phyloP scores from a whole-genome alignment of 106 monocot genomes.

The Phalaenopsis aphrodite region DNA sequence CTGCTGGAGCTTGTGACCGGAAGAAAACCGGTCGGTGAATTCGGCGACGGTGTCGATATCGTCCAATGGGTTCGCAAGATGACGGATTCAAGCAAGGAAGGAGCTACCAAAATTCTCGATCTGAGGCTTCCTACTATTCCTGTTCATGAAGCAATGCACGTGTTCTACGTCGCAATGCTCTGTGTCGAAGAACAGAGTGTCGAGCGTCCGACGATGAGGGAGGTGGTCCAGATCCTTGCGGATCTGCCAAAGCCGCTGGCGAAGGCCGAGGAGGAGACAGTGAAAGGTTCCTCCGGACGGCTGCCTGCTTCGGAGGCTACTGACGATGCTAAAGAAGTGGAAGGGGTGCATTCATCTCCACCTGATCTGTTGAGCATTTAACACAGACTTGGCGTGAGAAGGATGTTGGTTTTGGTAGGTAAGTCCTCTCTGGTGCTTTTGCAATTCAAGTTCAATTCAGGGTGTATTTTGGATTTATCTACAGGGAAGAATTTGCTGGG shows the following conservation, averaged over 20 bases:
- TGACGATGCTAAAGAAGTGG: slow-evolving; percentile 5
- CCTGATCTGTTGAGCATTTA: slow-evolving; percentile 34
- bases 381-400: background rate
- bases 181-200: slow-evolving; percentile 88
- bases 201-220: slow-evolving; percentile 81
- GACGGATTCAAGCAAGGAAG: slow-evolving; percentile 58
- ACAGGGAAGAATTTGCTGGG: slow-evolving; percentile 2
- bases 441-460: background rate
- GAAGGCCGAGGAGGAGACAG: background rate
- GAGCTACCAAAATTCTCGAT: slow-evolving; percentile 46
- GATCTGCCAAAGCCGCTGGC: slow-evolving; percentile 39
- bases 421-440: background rate
- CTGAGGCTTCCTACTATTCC: slow-evolving; percentile 45
- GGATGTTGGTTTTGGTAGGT: background rate
- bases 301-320: background rate
- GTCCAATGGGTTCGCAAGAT: slow-evolving; percentile 76
- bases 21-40: slow-evolving; percentile 75
- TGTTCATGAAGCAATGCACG: slow-evolving; percentile 45
- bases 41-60: slow-evolving; percentile 88
- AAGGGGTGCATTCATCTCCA: slow-evolving; percentile 8
- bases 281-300: background rate
- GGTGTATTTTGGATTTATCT: background rate
- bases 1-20: slow-evolving; percentile 70
- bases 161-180: slow-evolving; percentile 82
- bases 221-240: slow-evolving; percentile 80